phyloP scores from a whole-genome alignment of 768 basidiomycete species.

The Agrocybe chaxingu region DNA sequence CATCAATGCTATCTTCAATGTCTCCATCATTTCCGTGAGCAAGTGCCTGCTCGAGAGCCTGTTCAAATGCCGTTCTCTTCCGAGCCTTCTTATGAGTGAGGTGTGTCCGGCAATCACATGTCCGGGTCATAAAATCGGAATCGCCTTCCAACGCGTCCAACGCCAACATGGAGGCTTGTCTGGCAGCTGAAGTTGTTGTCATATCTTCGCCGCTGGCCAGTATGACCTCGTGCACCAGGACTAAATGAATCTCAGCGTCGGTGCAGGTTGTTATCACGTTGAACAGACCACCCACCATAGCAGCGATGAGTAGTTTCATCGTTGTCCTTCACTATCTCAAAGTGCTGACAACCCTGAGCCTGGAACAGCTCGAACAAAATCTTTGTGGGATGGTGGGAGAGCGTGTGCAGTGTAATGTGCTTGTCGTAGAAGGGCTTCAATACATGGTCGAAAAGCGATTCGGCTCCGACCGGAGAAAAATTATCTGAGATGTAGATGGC shows the following conservation, averaged over 20 bases:
- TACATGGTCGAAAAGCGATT: slow-evolving; percentile 62
- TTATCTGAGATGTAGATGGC: slow-evolving; percentile 77
- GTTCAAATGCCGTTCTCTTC: slow-evolving; percentile 24
- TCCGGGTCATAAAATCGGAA: slow-evolving; percentile 54
- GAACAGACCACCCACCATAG: slow-evolving; percentile 40
- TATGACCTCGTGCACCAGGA: slow-evolving; percentile 63
- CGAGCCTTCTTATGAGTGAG: slow-evolving; percentile 32
- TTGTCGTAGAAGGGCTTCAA: slow-evolving; percentile 78
- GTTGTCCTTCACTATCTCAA: slow-evolving; percentile 56
- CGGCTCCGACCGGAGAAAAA: slow-evolving; percentile 58
- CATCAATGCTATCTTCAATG: background rate
- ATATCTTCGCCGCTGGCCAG: slow-evolving; percentile 56
- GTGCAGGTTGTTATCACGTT: background rate
- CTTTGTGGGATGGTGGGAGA: slow-evolving; percentile 77
- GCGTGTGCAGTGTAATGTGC: slow-evolving; percentile 68
- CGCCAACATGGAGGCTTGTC: slow-evolving; percentile 60
- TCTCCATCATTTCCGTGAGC: slow-evolving; percentile 2
- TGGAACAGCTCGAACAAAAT: slow-evolving; percentile 72
- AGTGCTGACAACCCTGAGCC: slow-evolving; percentile 65
- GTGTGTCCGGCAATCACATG: slow-evolving; percentile 62
- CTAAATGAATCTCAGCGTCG: slow-evolving; percentile 30
- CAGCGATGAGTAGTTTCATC: slow-evolving; percentile 37
- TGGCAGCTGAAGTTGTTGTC: slow-evolving; percentile 51
- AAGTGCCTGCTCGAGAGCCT: slow-evolving; percentile 23
- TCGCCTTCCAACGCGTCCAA: slow-evolving; percentile 69